Evolutionary conservation across 2,329 filamentous ascomycete genomes (phyloP).

Genomic region (Aspergillus pseudoterreus): DNA sequence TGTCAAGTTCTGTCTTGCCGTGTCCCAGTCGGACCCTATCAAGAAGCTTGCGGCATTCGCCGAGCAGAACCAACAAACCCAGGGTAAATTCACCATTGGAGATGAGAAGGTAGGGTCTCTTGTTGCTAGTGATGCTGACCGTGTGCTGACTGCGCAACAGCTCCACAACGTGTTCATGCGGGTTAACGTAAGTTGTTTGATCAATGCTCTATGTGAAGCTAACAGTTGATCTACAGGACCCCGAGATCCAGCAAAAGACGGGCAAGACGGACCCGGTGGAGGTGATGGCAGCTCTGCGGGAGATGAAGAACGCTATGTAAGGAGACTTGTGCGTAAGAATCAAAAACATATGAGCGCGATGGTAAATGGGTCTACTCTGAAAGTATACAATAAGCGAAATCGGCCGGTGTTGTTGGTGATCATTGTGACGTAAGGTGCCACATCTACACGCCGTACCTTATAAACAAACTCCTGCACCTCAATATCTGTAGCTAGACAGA

Average conservation of each 20-base stretch:
- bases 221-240: slow-evolving; percentile 56
- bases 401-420: slow-evolving; percentile 2
- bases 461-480: background rate
- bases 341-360: background rate
- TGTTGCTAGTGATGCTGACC: background rate
- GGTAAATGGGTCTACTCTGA: background rate
- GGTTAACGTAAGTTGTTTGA: slow-evolving; percentile 59
- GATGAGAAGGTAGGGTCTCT: slow-evolving; percentile 75
- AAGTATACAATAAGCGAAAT: too few species aligned
- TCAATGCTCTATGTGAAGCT: slow-evolving; percentile 4
- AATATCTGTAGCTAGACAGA: background rate
- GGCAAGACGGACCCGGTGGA: slow-evolving; percentile 75
- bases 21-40: slow-evolving; percentile 70
- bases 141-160: slow-evolving; percentile 41
- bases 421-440: slow-evolving; percentile 28
- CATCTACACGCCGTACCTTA: background rate
- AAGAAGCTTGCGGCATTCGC: slow-evolving; percentile 75
- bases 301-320: slow-evolving; percentile 69
- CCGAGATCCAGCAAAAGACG: slow-evolving; percentile 76
- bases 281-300: slow-evolving; percentile 80
- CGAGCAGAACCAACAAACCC: slow-evolving; percentile 77
- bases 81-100: slow-evolving; percentile 93
- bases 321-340: background rate
- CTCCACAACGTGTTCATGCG: slow-evolving; percentile 97
- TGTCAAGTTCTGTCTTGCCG: slow-evolving; percentile 77